Evolutionary conservation across 352 stramenopile species (phyloP), one percentile per base, ranked within the genome.

Genomic region (Phytophthora meadii): DNA sequence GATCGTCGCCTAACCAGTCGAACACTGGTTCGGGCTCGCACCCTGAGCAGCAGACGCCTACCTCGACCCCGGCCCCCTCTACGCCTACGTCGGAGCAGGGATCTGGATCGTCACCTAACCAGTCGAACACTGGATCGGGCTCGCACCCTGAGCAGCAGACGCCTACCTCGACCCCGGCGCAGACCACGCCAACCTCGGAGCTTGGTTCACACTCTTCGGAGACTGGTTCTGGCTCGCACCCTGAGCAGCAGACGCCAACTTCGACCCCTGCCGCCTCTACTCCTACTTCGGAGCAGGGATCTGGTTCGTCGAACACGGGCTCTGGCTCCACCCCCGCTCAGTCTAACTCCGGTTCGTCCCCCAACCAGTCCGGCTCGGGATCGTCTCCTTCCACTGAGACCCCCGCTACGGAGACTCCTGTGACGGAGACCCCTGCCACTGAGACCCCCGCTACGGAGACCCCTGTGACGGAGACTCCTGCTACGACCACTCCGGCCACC

Each of bases 281-380:
- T 5, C 45, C 54, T n/a, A 54, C 46, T 7, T 48, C 24, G 1
- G 53, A 63, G 40, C 5, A 32, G 27, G 48, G 48, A 3, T 54
- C 30, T 36, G 30, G 30, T 49, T 60, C 58, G 30, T 36, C 30
- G 30, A 36, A 36, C 30, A 36, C 9, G 2, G 30, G 30, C 0
- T 36, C 30, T 10, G 57, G 57, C 6, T 65, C 57, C 3, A 57
- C 19, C 48, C 50, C 50, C 19, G 46, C 53, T 54, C 45, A 54
- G 45, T 63, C 55, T 39, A 63, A 1, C 27, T 63, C 55, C 41
- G 55, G 55, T 0, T 63, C 55, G 41, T 22, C 46, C 17, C 48
- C 47, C 1, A 49, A 41, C 44, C 42, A 67, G 50, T 57, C 52
- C 14, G 61, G 54, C 37, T 69, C 61, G 1, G 62, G 58, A 6